Evolutionary conservation across 768 basidiomycete species (phyloP), one percentile per base, ranked within the genome.

Genomic region (Saitozyma podzolica): DNA sequence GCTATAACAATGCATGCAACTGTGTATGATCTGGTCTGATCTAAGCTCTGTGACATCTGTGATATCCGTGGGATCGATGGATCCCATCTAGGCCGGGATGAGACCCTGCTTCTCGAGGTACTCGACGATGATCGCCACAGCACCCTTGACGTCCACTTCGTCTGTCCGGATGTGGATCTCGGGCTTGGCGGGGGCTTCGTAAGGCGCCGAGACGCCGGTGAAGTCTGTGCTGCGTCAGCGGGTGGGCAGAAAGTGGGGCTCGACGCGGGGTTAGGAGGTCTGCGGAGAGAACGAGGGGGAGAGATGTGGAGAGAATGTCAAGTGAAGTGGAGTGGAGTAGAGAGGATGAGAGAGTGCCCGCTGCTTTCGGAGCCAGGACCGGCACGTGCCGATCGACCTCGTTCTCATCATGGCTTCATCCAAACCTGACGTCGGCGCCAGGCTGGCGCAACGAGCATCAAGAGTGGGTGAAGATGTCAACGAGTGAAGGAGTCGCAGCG

Each of bases 171-270:
- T 89, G 82, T 94, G 92, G 63, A 99, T 85, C 80, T 98, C 96
- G 49, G 96, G 88, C 13, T 81, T 81, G 59, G 83, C 83, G 16
- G 96, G 96, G 6, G 87, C 85, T 80, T 98, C 96, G 79, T 98
- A 98, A 16, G 96, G 96, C 6, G 96, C 92, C 19, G 92, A 94
- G 77, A 98, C 89, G 8, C 96, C 96, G 52, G 96, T 98, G 81
- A 99, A 99, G 59, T 98, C 96, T 98, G 74, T 3, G 50, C 6
- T 2, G 29, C 29, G 29, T 29, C 29, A 29, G 29, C 29, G 29
- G n/a, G n/a, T n/a, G n/a, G n/a, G n/a, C n/a, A n/a, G n/a, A n/a
- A n/a, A n/a, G n/a, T n/a, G n/a, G n/a, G n/a, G n/a, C n/a, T n/a
- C n/a, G n/a, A n/a, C n/a, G n/a, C n/a, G n/a, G n/a, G n/a, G n/a